phyloP scores from a whole-genome alignment of 352 stramenopile species.

The Pythium plurisporium region DNA sequence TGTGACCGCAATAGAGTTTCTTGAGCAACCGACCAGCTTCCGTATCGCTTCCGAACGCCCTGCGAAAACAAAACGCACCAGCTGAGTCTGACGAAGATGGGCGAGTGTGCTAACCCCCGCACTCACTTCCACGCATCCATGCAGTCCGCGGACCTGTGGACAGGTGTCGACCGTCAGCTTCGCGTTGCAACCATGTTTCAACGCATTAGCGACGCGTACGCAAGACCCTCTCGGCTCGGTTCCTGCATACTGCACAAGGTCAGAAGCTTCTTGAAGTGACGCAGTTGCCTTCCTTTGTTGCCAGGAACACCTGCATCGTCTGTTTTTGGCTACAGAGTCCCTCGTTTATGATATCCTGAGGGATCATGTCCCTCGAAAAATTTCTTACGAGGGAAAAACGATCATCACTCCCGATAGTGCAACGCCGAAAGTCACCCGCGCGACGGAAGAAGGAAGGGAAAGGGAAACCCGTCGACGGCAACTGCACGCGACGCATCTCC shows the following conservation, averaged over 20 bases:
- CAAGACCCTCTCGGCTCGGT: not conserved
- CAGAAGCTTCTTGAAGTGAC: not conserved
- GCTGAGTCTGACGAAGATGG: not conserved
- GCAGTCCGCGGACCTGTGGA: not conserved
- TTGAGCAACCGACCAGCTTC: slow-evolving; percentile 69
- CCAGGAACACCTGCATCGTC: not conserved
- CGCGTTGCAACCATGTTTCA: too few species aligned
- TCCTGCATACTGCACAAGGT: not conserved
- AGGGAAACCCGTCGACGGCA: not conserved
- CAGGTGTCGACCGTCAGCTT: too few species aligned
- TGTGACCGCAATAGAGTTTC: slow-evolving; percentile 62
- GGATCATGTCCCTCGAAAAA: not conserved
- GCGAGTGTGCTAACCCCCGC: too few species aligned
- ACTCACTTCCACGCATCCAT: slow-evolving; percentile 38
- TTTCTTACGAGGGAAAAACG: not conserved
- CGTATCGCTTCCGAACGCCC: slow-evolving; percentile 68
- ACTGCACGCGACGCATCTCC: not conserved
- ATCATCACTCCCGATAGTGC: slow-evolving; percentile 7
- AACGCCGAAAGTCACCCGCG: not conserved
- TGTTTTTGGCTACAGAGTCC: slow-evolving; percentile 16
- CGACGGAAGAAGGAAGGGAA: not conserved
- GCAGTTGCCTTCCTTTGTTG: not conserved
- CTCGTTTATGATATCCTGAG: not conserved
- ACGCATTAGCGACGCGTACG: too few species aligned
- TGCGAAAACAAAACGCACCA: slow-evolving; percentile 16